Conservation (phyloP, 768 basidiomycete species). For the Hysterangium stoloniferum region DNA sequence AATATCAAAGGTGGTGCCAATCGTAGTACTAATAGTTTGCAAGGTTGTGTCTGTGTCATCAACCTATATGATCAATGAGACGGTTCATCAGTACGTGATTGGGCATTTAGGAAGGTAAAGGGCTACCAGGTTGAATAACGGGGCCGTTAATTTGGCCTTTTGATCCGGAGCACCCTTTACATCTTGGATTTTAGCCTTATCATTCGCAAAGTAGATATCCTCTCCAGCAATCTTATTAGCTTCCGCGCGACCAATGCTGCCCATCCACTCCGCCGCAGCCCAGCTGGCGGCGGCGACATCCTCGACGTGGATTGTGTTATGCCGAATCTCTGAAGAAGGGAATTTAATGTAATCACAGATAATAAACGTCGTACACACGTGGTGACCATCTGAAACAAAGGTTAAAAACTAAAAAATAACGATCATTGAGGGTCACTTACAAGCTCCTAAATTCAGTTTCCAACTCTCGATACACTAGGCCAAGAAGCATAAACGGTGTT, state of each 20-base stretch:
- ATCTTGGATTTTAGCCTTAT: slow-evolving; percentile 58
- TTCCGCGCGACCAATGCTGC: slow-evolving; percentile 48
- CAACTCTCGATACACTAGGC: slow-evolving; percentile 73
- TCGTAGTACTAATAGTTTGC: slow-evolving; percentile 53
- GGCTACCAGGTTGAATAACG: slow-evolving; percentile 75
- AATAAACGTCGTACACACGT: slow-evolving; percentile 53
- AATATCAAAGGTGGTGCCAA: slow-evolving; percentile 69
- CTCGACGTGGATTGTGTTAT: slow-evolving; percentile 65
- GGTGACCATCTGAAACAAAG: slow-evolving; percentile 57
- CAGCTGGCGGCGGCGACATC: slow-evolving; percentile 75
- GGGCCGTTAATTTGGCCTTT: slow-evolving; percentile 49
- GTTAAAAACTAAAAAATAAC: background rate
- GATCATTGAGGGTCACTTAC: slow-evolving; percentile 33
- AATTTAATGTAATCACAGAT: background rate
- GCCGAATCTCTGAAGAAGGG: slow-evolving; percentile 15
- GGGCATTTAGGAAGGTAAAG: slow-evolving; percentile 2
- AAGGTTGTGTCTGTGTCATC: slow-evolving; percentile 72
- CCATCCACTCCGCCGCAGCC: slow-evolving; percentile 75
- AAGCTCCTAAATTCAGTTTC: slow-evolving; percentile 82
- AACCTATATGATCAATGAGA: slow-evolving; percentile 34
- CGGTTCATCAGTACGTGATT: slow-evolving; percentile 9
- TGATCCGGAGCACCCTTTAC: slow-evolving; percentile 53
- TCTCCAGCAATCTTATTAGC: slow-evolving; percentile 64
- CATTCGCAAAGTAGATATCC: slow-evolving; percentile 56
- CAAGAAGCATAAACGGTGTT: slow-evolving; percentile 63